Base-by-base conservation (phyloP, 768 basidiomycete species). In the Dacryopinax spathularia region DNA sequence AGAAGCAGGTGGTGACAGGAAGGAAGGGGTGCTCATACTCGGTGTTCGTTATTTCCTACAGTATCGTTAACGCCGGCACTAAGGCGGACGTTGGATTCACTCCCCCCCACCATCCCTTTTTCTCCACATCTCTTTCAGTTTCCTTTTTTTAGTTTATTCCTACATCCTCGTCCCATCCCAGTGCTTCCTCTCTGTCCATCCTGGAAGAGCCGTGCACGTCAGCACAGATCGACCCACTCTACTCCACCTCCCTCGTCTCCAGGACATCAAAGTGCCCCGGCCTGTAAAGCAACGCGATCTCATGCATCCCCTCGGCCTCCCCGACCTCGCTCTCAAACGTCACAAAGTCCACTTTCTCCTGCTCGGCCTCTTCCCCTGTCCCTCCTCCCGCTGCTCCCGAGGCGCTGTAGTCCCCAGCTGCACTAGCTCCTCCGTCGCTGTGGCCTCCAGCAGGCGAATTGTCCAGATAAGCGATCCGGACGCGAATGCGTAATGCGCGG, bases 231-330 rank as follows among this genome's bases (percentile, higher is more conserved):
- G 10, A 37, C 36, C 36, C 10, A 10, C 10, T n/a, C n/a, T 37
- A 56, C 25, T 56, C 48, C 48, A 7, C 18, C 25, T 56, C 48
- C 33, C 61, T 34, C 37, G 60, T 63, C 41, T 71, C 70, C 20
- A 89, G 75, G 60, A 92, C 86, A 74, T 94, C 91, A 73, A 89
- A 94, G 72, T 94, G 91, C 9, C 91, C 91, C 20, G 91, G 91
- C 60, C 90, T 91, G 34, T 91, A 92, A 33, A 93, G 75, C 65
- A 93, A 72, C 59, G 80, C 79, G 10, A 91, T 75, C 1, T 88
- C 84, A n/a, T 77, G 69, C 25, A 75, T 73, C 15, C 75, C 73
- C 20, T 73, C 66, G 13, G 68, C 70, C 33, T 62, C 69, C 9
- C 80, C 76, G 9, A 74, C 73, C 34, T 77, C 78, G 61, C 82